phyloP scores from a whole-genome alignment of 140 eudicot genomes.

The Cichorium intybus region DNA sequence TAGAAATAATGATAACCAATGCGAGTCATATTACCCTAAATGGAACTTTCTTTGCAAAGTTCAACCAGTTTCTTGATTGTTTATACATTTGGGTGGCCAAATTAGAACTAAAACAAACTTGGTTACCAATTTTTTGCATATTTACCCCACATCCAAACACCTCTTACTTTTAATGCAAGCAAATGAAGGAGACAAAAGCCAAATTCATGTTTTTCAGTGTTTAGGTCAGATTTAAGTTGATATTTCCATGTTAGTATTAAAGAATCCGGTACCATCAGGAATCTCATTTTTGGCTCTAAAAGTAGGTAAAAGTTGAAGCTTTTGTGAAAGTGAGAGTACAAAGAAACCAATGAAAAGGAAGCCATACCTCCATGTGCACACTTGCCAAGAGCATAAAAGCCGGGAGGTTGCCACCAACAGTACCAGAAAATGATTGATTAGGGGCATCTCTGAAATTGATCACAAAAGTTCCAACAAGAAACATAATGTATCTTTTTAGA shows the following conservation, averaged over 20 bases:
- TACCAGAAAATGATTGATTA: slow-evolving; percentile 9
- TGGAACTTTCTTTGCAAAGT: too few species aligned
- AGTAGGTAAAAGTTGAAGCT: slow-evolving; percentile 17
- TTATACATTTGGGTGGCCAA: too few species aligned
- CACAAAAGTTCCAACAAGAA: slow-evolving; percentile 17
- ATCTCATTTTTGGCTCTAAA: slow-evolving; percentile 12
- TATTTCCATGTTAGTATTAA: slow-evolving; percentile 5
- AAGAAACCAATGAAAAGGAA: slow-evolving; percentile 14
- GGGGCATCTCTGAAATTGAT: slow-evolving; percentile 3
- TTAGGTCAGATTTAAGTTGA: neutral
- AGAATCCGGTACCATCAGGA: neutral
- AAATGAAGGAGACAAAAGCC: neutral
- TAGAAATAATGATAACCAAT: too few species aligned
- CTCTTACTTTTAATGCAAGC: neutral
- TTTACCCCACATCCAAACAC: neutral
- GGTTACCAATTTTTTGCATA: too few species aligned
- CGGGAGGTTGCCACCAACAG: slow-evolving; percentile 12
- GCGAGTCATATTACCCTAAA: too few species aligned
- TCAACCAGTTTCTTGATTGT: too few species aligned
- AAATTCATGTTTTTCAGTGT: neutral
- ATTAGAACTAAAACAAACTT: too few species aligned
- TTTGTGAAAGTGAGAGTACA: slow-evolving; percentile 17
- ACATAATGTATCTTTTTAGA: neutral
- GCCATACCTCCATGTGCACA: slow-evolving; percentile 25
- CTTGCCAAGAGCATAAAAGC: slow-evolving; percentile 19